Base-by-base conservation (phyloP, 345 rosid species). In the Murraya paniculata region DNA sequence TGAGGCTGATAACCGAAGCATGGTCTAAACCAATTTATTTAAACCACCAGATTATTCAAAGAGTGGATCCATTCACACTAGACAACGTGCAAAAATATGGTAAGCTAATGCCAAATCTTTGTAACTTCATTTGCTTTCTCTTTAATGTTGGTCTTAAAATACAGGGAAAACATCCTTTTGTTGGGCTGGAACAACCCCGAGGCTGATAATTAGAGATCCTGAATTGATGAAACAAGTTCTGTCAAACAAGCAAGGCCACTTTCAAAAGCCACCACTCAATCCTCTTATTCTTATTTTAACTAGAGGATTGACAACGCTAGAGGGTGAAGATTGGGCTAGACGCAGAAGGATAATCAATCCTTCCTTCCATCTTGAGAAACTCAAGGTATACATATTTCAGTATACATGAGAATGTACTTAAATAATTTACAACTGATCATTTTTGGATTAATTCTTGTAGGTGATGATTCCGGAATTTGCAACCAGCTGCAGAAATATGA, bases 301-400 rank as follows among this genome's bases (percentile, higher is more conserved):
- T 6, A 84, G 50, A 58, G 89, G 90, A 25, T 60, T 88, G 59
- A 35, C 86, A 27, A 77, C 75, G 56, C 73, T 76, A 30, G 88
- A 88, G 79, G 90, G 89, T n/a, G 86, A 83, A 58, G 61, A 81
- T 33, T 90, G 90, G 93, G 85, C 87, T 36, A 68, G 31, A 74
- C 89, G 77, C 76, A 80, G 90, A 82, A 81, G 59, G 79, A 36
- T 85, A 56, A 75, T 85, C 53, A 87, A 83, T 64, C 93, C 85
- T 68, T 87, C 85, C 55, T 90, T 88, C 66, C 91, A 90, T 73
- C 39, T 81, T 0, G 88, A 87, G 60, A 88, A 82, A 75, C 73
- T 86, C 9, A 90, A 86, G 90, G 89, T 88, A 13, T 11, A 0
- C 18, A 18, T 25, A 24, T 24, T 33, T 22, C 61, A 6, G 7